Percentiles rank a stretch among this genome's conserved stretches.
phyloP scores from a whole-genome alignment of 192 early-diverging fungal genomes.

The Backusella liffmaniae region DNA sequence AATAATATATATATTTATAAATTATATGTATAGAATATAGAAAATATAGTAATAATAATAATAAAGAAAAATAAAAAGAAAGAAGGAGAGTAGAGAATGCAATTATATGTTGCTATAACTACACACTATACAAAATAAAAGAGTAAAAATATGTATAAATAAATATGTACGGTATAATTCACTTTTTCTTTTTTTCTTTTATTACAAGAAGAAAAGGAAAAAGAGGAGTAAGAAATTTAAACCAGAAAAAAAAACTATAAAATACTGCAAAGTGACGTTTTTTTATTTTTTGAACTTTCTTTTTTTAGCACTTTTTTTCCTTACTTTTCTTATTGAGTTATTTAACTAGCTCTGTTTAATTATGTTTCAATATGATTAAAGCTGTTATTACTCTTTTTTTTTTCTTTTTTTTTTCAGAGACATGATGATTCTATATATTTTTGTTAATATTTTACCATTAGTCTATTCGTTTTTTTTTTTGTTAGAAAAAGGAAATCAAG shows the following conservation, averaged over 20 bases:
- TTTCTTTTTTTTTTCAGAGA: neutral
- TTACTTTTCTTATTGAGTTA: neutral
- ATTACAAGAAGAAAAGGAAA: neutral
- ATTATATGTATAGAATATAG: neutral
- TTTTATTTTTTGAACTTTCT: neutral
- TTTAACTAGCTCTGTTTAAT: neutral
- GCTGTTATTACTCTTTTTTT: neutral
- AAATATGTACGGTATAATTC: neutral
- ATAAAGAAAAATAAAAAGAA: neutral
- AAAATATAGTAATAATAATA: neutral
- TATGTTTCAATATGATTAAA: neutral
- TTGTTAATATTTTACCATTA: neutral
- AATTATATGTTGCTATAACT: neutral
- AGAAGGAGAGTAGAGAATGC: neutral
- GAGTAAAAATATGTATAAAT: neutral
- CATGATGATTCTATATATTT: neutral
- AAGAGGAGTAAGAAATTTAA: neutral
- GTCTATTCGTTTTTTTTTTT: neutral
- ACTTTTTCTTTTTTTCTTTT: neutral
- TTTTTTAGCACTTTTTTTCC: too few relatives aligned
- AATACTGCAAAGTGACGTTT: conserved; percentile 7
- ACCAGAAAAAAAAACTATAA: neutral
- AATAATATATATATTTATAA: neutral
- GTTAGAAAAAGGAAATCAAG: neutral
- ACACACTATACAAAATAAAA: neutral